Evolutionary conservation across 345 rosid genomes (phyloP), one percentile per base, ranked within the genome.

Genomic region (Triadica sebifera): DNA sequence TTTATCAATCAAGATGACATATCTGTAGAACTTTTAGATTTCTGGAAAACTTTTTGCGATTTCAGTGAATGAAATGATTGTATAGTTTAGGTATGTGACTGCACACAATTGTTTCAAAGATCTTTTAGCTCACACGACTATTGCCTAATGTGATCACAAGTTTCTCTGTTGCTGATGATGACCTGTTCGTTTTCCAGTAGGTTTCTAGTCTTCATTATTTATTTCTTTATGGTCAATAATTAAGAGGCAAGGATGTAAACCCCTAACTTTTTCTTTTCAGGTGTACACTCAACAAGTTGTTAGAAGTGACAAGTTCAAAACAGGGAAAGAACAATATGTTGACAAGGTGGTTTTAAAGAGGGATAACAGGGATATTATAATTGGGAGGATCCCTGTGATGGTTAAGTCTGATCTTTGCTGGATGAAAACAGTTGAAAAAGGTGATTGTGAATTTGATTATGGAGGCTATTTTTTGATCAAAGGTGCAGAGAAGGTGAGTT

Each of bases 381-480:
- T 89, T 74, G 98, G 98, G 34, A 86, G 93, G 85, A 83, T 94
- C 12, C 98, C 98, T 24, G 91, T 92, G 75, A 94, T 92, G 97
- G 97, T 92, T 71, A 89, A 85, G 73, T 92, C 98, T 63, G 80
- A 86, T 22, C 86, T 91, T 22, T 94, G 97, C 81, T 88, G 97
- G 83, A 86, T 89, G 88, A 80, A 47, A 29, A 86, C 73, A 60
- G 81, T 63, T 24, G 88, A 84, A 65, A 86, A 85, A 70, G 86
- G 76, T 59, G 97, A 94, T 58, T 94, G 98, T 78, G 98, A 89
- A 56, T 94, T 86, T 85, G 98, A 94, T 73, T 93, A 86, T 20
- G 96, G 98, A 56, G 98, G 96, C 46, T 94, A 89, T 77, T 94
- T 94, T 79, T 63, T 91, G 73, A 87, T 94, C 60, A 94, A 94